A percentile compares a stretch with the other conserved stretches of the same genome.
phyloP scores from a whole-genome alignment of 345 rosid species.

The Microcos paniculata region DNA sequence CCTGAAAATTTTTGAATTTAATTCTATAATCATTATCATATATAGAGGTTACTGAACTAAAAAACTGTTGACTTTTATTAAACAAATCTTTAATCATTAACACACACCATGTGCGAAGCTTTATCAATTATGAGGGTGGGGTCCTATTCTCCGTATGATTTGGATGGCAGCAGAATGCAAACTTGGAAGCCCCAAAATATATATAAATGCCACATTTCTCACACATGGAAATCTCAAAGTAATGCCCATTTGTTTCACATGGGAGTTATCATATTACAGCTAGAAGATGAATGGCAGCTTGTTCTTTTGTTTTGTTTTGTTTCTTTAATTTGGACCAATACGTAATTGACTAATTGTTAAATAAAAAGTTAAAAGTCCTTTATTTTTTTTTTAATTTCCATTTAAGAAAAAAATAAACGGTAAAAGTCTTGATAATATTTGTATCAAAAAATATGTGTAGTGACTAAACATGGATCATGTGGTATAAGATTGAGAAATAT shows the following conservation, averaged over 20 bases:
- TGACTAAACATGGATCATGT: not conserved
- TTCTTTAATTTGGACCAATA: not conserved
- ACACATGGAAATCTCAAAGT: not conserved
- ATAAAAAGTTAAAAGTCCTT: not conserved
- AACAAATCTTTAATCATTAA: not conserved
- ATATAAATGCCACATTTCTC: not conserved
- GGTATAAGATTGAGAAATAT: not conserved
- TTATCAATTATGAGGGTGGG: not conserved
- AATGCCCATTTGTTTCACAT: not conserved
- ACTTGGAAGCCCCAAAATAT: not conserved
- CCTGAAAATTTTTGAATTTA: too few species aligned
- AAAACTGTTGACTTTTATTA: not conserved
- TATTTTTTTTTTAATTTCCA: too few species aligned
- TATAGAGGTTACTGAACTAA: too few species aligned
- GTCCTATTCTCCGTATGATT: not conserved
- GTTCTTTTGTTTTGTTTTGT: not conserved
- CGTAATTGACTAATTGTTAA: not conserved
- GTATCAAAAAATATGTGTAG: not conserved
- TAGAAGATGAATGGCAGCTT: not conserved
- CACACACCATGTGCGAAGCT: not conserved
- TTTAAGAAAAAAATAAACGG: too few species aligned
- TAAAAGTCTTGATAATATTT: not conserved
- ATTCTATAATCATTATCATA: too few species aligned
- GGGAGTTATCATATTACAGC: not conserved
- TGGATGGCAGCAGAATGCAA: not conserved